Conservation (phyloP, 352 stramenopile genomes). For the Thalassiosira oceanica region DNA sequence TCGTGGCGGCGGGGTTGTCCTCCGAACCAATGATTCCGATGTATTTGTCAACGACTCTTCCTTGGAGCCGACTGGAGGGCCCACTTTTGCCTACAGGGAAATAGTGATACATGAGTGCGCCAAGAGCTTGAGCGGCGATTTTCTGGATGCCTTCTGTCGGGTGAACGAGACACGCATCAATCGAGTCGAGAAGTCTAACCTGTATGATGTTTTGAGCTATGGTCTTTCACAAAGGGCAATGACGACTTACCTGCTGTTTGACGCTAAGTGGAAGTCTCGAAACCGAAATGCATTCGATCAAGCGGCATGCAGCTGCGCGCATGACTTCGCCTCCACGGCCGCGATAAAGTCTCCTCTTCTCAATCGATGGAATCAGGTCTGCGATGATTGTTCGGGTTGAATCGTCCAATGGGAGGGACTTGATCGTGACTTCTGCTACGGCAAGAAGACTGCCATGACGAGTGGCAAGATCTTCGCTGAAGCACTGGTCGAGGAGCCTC, state of each 20-base stretch:
- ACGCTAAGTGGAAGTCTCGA: constrained; percentile 69
- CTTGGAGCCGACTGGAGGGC: constrained; percentile 71
- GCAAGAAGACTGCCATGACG: constrained; percentile 92
- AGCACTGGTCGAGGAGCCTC: constrained; percentile 81
- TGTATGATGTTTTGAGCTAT: constrained; percentile 17
- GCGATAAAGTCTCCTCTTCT: constrained; percentile 93
- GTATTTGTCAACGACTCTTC: constrained; percentile 80
- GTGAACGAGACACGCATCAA: constrained; percentile 93
- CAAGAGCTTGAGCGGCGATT: constrained; percentile 86
- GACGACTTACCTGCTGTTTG: constrained; percentile 69
- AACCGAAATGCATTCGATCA: constrained; percentile 91
- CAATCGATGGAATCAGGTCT: constrained; percentile 84
- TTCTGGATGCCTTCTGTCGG: constrained; percentile 89
- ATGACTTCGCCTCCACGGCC: constrained; percentile 95
- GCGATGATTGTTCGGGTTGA: constrained; percentile 47
- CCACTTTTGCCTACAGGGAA: constrained; percentile 78
- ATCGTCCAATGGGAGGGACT: constrained; percentile 26
- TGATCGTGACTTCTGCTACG: constrained; percentile 83
- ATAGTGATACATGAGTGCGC: constrained; percentile 85
- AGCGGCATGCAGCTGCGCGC: constrained; percentile 88
- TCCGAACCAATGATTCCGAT: constrained; percentile 66
- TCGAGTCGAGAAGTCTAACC: constrained; percentile 82
- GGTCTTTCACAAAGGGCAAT: constrained; percentile 1
- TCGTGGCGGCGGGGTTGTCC: constrained; percentile 87
- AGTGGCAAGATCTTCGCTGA: constrained; percentile 83